These are phyloP conservation scores for Sphaerulina musiva DNA, from an alignment of 2,329 filamentous ascomycete genomes.

Conservation along the genomic window DNA sequence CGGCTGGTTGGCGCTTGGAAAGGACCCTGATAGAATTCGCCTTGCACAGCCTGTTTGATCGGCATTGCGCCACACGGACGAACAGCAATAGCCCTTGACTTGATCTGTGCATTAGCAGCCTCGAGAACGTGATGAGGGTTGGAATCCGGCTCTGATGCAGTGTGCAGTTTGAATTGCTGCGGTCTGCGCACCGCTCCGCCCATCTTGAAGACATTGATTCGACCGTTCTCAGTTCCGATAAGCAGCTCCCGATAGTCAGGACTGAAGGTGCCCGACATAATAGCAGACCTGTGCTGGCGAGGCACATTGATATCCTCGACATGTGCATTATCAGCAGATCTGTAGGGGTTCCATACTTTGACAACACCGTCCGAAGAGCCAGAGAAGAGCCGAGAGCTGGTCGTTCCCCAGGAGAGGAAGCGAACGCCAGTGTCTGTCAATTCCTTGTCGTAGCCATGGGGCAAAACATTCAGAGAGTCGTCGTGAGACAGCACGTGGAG, in stretches of 20 bases:
- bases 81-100: constrained; percentile 32
- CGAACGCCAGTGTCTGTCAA: constrained; percentile 52
- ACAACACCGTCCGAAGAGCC: constrained; percentile 56
- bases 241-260: constrained; percentile 50
- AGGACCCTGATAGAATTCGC: constrained; percentile 38
- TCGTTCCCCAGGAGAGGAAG: constrained; percentile 52
- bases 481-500: constrained; percentile 49
- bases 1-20: constrained; percentile 22
- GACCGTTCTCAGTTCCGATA: constrained; percentile 52
- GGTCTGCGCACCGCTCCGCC: constrained; percentile 22
- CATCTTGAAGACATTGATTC: constrained; percentile 47
- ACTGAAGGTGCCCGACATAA: constrained; percentile 54
- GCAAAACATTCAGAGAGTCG: constrained; percentile 44
- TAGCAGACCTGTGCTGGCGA: constrained; percentile 39
- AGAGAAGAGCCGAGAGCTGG: constrained; percentile 49
- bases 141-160: constrained; percentile 10
- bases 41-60: constrained; percentile 42
- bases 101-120: constrained; percentile 30
- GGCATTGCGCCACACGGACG: constrained; percentile 40
- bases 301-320: constrained; percentile 47
- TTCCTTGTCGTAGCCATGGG: constrained; percentile 41
- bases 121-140: constrained; percentile 9
- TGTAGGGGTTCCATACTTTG: constrained; percentile 54
- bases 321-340: constrained; percentile 45
- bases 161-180: constrained; percentile 22